Percentiles rank a stretch among this genome's conserved stretches.
These are phyloP conservation scores for Tolypocladium capitatum DNA, from an alignment of 2,329 filamentous ascomycete genomes.

Conservation along the genomic window DNA sequence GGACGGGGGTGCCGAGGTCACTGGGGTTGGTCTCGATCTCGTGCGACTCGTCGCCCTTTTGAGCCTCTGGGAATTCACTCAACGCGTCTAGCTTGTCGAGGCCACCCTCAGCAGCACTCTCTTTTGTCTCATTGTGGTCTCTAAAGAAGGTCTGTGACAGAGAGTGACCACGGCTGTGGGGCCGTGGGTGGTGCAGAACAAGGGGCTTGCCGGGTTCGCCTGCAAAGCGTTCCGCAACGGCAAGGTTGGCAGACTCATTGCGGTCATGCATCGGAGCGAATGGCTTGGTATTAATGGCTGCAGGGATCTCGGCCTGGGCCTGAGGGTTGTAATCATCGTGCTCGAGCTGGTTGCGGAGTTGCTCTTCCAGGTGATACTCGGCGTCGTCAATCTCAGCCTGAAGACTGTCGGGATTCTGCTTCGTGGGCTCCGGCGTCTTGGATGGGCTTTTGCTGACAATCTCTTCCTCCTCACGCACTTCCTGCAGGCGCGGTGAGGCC, in stretches of 20 bases:
- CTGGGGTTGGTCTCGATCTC: slow-evolving; percentile 65
- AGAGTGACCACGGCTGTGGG: slow-evolving; percentile 62
- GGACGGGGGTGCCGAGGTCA: slow-evolving; percentile 52
- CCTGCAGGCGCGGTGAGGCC: slow-evolving; percentile 51
- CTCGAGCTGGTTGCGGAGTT: slow-evolving; percentile 65
- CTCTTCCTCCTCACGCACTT: slow-evolving; percentile 62
- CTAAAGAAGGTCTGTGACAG: slow-evolving; percentile 53
- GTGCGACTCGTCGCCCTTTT: slow-evolving; percentile 39
- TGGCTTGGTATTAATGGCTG: slow-evolving; percentile 11
- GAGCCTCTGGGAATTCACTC: slow-evolving; percentile 25
- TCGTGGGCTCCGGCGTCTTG: slow-evolving; percentile 37
- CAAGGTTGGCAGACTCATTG: slow-evolving; percentile 34
- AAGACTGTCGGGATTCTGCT: slow-evolving; percentile 51
- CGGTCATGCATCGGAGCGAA: slow-evolving; percentile 22
- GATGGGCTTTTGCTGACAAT: slow-evolving; percentile 34
- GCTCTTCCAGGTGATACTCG: slow-evolving; percentile 72
- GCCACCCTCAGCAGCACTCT: slow-evolving; percentile 23
- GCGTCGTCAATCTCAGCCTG: slow-evolving; percentile 78
- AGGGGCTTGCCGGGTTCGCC: slow-evolving; percentile 39
- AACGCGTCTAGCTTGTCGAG: slow-evolving; percentile 26
- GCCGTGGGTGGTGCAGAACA: slow-evolving; percentile 56
- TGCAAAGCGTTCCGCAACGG: slow-evolving; percentile 36
- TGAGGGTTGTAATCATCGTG: slow-evolving; percentile 65
- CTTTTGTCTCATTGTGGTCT: slow-evolving; percentile 36
- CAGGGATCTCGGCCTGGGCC: slow-evolving; percentile 20